A percentile compares a stretch with the other conserved stretches of the same genome.
Conservation (phyloP, 75 land plant genomes). For the Ceratopteris richardii region DNA sequence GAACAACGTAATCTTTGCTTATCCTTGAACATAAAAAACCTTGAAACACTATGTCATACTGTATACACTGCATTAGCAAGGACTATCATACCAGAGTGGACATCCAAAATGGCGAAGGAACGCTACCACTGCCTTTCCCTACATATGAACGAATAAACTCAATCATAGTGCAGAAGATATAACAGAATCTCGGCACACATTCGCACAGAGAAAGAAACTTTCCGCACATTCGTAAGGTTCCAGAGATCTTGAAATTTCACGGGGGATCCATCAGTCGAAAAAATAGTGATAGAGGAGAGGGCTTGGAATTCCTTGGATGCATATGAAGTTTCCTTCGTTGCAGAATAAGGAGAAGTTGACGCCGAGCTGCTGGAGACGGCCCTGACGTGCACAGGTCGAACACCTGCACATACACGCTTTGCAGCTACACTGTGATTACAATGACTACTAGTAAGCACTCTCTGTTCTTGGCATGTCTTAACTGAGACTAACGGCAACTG, state of each 20-base stretch:
- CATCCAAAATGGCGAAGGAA: conserved; percentile 85
- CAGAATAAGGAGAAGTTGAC: background rate
- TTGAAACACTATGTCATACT: too few species aligned
- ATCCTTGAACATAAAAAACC: background rate
- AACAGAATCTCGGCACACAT: background rate
- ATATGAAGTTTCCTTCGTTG: background rate
- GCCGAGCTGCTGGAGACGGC: too few species aligned
- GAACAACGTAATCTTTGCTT: background rate
- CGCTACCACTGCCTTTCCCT: conserved; percentile 90
- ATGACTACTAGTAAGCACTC: too few species aligned
- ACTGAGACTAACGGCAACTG: too few species aligned
- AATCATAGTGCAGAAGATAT: background rate
- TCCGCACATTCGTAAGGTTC: conserved; percentile 55
- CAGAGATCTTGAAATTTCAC: conserved; percentile 64
- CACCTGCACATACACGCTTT: too few species aligned
- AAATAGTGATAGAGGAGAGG: conserved; percentile 34
- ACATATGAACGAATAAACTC: conserved; percentile 6
- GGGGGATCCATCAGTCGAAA: conserved; percentile 46
- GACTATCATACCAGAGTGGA: conserved; percentile 46
- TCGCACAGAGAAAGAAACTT: background rate
- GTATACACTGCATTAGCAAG: too few species aligned
- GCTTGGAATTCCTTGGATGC: conserved; percentile 8
- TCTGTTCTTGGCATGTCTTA: too few species aligned
- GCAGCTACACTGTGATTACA: too few species aligned
- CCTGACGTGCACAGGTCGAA: background rate